These are phyloP conservation scores for Infundibulicybe gibba DNA, from an alignment of 768 basidiomycete species.

Conservation along the genomic window DNA sequence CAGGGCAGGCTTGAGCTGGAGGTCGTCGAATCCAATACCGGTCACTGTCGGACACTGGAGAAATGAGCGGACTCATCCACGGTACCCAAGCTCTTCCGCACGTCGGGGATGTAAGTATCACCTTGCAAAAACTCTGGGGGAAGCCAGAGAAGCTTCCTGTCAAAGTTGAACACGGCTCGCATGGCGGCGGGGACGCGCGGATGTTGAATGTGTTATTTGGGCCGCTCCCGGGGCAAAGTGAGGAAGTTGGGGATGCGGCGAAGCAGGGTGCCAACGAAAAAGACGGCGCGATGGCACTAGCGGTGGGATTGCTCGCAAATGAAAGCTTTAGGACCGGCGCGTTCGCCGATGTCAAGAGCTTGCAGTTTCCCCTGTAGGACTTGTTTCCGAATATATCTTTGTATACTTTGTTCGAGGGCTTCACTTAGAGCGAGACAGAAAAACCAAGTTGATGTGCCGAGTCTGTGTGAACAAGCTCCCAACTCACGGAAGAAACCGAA, in stretches of 20 bases:
- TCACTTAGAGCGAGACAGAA: no score
- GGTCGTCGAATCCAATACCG: slow-evolving; percentile 43
- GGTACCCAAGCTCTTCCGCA: slow-evolving; percentile 34
- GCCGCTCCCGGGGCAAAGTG: slow-evolving; percentile 33
- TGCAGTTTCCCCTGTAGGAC: slow-evolving; percentile 16
- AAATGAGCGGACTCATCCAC: slow-evolving; percentile 29
- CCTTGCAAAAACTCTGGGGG: slow-evolving; percentile 41
- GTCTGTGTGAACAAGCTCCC: no score
- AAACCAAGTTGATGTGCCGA: no score
- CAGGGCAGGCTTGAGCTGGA: slow-evolving; percentile 49
- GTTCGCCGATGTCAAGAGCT: slow-evolving; percentile 31
- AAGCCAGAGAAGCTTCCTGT: slow-evolving; percentile 37
- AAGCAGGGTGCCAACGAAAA: slow-evolving; percentile 42
- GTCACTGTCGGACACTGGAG: slow-evolving; percentile 21
- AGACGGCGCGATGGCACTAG: slow-evolving; percentile 44
- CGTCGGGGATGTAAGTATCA: slow-evolving; percentile 38
- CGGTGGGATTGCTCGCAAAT: slow-evolving; percentile 45
- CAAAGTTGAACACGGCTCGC: slow-evolving; percentile 34
- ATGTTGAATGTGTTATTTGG: slow-evolving; percentile 48
- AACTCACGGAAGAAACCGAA: no score
- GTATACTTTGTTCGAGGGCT: no score
- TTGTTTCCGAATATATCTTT: no score
- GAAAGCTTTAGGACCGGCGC: slow-evolving; percentile 44
- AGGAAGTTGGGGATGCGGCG: slow-evolving; percentile 37
- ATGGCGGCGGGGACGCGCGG: slow-evolving; percentile 45